phyloP scores from a whole-genome alignment of 2,329 filamentous ascomycete genomes.

The Pseudofabraea citricarpa region DNA sequence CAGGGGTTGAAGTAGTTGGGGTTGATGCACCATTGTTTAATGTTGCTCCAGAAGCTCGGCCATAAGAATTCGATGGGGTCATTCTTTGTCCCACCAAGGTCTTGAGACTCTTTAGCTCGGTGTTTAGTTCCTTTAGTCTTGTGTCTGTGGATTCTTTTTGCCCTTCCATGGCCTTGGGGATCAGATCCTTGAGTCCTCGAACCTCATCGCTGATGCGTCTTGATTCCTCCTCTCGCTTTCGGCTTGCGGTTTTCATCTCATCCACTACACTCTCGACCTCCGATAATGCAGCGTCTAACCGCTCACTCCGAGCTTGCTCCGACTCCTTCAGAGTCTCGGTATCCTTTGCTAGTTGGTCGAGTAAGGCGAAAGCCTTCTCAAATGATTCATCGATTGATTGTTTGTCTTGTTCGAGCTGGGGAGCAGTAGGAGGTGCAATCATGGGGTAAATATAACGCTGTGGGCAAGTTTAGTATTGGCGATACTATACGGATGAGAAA shows the following conservation, averaged over 20 bases:
- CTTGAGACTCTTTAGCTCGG: slow-evolving; percentile 89
- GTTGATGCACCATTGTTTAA: slow-evolving; percentile 5
- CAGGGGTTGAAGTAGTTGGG: slow-evolving; percentile 4
- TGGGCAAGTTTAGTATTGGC: too few relatives aligned
- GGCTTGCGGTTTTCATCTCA: slow-evolving; percentile 76
- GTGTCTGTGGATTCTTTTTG: slow-evolving; percentile 81
- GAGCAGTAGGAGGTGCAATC: slow-evolving; percentile 87
- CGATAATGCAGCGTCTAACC: slow-evolving; percentile 72
- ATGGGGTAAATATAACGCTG: slow-evolving; percentile 88
- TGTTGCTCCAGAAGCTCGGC: slow-evolving; percentile 15
- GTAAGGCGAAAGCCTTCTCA: slow-evolving; percentile 81
- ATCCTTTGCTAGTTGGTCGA: slow-evolving; percentile 89
- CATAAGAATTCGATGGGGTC: slow-evolving; percentile 31
- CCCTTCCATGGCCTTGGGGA: slow-evolving; percentile 83
- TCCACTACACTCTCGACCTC: slow-evolving; percentile 81
- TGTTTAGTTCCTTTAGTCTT: slow-evolving; percentile 77
- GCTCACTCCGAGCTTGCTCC: slow-evolving; percentile 78
- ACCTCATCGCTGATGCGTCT: slow-evolving; percentile 85
- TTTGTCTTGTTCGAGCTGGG: slow-evolving; percentile 92
- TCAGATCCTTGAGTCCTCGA: slow-evolving; percentile 71
- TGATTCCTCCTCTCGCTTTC: slow-evolving; percentile 81
- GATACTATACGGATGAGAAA: too few relatives aligned
- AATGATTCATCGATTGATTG: slow-evolving; percentile 89
- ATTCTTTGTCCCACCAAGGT: slow-evolving; percentile 69
- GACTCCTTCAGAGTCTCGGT: slow-evolving; percentile 83